Percentiles rank a stretch among this genome's conserved stretches.
These are phyloP conservation scores for Jamesozyma spencerorum DNA, from an alignment of 805 yeast species.

Conservation along the genomic window DNA sequence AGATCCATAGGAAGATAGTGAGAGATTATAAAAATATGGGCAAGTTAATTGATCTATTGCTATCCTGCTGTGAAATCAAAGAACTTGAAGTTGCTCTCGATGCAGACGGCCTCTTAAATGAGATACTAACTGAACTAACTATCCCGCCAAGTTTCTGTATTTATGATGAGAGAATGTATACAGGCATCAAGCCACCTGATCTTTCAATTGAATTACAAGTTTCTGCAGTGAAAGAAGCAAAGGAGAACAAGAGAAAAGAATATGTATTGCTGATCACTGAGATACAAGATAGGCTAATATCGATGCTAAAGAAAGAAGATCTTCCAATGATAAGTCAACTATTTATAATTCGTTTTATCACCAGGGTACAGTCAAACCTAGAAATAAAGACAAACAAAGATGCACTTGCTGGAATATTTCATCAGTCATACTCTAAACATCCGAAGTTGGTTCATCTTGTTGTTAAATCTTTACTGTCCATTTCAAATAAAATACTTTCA, in stretches of 20 bases:
- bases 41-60: slow-evolving; percentile 40
- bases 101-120: slow-evolving; percentile 45
- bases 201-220: slow-evolving; percentile 47
- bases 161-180: slow-evolving; percentile 34
- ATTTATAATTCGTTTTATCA: slow-evolving; percentile 41
- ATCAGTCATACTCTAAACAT: slow-evolving; percentile 49
- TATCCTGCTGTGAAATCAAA: slow-evolving; percentile 47
- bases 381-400: slow-evolving; percentile 39
- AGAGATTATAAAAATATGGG: slow-evolving; percentile 47
- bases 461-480: slow-evolving; percentile 48
- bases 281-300: slow-evolving; percentile 34
- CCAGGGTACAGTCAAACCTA: slow-evolving; percentile 43
- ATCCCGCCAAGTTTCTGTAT: slow-evolving; percentile 48
- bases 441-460: slow-evolving; percentile 57
- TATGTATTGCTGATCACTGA: slow-evolving; percentile 35
- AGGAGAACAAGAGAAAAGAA: slow-evolving; percentile 43
- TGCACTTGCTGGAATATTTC: slow-evolving; percentile 37
- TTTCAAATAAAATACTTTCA: slow-evolving; percentile 38
- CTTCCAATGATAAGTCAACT: slow-evolving; percentile 48
- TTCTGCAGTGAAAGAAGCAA: slow-evolving; percentile 51
- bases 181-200: slow-evolving; percentile 54
- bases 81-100: slow-evolving; percentile 43
- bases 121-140: slow-evolving; percentile 34
- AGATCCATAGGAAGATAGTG: slow-evolving; percentile 48
- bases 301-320: slow-evolving; percentile 12